A percentile compares a stretch with the other conserved stretches of the same genome.
phyloP scores from a whole-genome alignment of 495 filamentous ascomycete species.

The Aspergillus funiculosus region DNA sequence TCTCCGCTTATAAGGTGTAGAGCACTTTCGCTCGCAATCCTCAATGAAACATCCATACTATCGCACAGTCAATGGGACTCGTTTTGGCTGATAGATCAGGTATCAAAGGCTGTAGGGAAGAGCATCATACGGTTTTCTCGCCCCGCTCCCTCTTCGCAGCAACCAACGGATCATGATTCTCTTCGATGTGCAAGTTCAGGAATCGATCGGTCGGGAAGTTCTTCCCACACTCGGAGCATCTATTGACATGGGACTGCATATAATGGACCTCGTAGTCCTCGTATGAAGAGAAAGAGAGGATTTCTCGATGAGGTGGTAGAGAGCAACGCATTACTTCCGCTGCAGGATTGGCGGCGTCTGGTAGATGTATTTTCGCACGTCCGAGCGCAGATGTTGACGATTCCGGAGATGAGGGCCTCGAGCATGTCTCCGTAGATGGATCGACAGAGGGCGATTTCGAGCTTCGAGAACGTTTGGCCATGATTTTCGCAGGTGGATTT shows the following conservation, averaged over 20 bases:
- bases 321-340: slow-evolving; percentile 63
- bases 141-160: slow-evolving; percentile 66
- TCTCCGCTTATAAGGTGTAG: slow-evolving; percentile 72
- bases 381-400: slow-evolving; percentile 18
- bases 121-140: slow-evolving; percentile 76
- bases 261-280: slow-evolving; percentile 88
- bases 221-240: slow-evolving; percentile 74
- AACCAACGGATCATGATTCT: slow-evolving; percentile 80
- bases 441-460: slow-evolving; percentile 31
- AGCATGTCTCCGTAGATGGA: slow-evolving; percentile 15
- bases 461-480: slow-evolving; percentile 58
- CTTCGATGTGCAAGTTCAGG: slow-evolving; percentile 78
- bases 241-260: slow-evolving; percentile 69
- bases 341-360: slow-evolving; percentile 16
- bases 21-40: slow-evolving; percentile 79
- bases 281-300: slow-evolving; percentile 63
- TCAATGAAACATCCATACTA: slow-evolving; percentile 88
- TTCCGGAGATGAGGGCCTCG: slow-evolving; percentile 24
- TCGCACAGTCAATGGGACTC: no score
- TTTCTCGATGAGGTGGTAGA: slow-evolving; percentile 69
- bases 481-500: slow-evolving; percentile 23
- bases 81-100: no score
- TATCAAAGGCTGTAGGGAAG: no score
- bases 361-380: slow-evolving; percentile 27
- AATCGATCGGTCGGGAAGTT: slow-evolving; percentile 71